Percentiles rank a stretch among this genome's conserved stretches.
Evolutionary conservation across 371 early-diverging fungal genomes (phyloP).

Genomic region (Syncephalastrum monosporum): DNA sequence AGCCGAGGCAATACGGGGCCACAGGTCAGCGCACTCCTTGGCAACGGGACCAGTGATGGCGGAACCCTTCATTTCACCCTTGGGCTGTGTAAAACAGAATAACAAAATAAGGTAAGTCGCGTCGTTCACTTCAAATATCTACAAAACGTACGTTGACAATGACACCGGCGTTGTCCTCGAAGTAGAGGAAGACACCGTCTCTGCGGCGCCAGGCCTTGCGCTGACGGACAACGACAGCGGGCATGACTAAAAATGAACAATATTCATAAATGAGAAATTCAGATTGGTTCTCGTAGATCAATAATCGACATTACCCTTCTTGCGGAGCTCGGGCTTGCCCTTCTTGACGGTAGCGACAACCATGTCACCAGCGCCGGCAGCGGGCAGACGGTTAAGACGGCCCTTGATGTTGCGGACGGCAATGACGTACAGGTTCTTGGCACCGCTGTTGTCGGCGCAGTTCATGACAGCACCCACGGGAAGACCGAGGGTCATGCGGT

Average conservation of each 20-base stretch:
- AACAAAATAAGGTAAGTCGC: neutral
- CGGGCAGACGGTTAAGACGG: conserved; percentile 98
- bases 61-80: conserved; percentile 99
- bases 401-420: conserved; percentile 97
- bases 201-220: conserved; percentile 99
- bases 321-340: conserved; percentile 99
- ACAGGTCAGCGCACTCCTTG: conserved; percentile 99
- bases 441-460: conserved; percentile 99
- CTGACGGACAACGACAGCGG: conserved; percentile 99
- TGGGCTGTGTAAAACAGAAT: conserved; percentile 60
- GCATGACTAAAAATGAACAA: conserved; percentile 74
- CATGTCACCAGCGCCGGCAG: conserved; percentile 99
- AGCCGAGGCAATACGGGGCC: conserved; percentile 99
- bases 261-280: neutral
- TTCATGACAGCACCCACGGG: conserved; percentile 99
- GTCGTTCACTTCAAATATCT: neutral
- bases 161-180: conserved; percentile 80
- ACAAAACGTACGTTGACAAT: conserved; percentile 46
- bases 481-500: conserved; percentile 99
- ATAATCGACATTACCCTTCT: conserved; percentile 79
- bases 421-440: conserved; percentile 99
- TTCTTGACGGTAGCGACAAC: conserved; percentile 99
- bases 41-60: conserved; percentile 99
- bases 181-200: conserved; percentile 99
- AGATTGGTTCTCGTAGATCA: neutral